phyloP scores from a whole-genome alignment of 2,329 filamentous ascomycete genomes.

The Kalmusia sp. region DNA sequence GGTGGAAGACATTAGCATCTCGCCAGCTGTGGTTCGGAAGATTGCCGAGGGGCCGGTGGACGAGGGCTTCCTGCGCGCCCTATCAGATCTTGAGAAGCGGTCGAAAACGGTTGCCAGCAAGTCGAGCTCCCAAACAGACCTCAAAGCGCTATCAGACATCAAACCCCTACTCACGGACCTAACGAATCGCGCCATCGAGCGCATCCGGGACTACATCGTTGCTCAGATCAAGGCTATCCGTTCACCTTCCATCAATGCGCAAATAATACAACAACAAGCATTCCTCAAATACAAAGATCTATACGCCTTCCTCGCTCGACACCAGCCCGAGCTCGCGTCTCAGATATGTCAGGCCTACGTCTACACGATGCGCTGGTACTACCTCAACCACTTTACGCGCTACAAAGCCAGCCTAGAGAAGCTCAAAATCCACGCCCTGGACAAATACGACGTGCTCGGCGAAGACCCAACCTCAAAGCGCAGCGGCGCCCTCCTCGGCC shows the following conservation, averaged over 20 bases:
- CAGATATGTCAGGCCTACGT: conserved; percentile 94
- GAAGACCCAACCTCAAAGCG: conserved; percentile 76
- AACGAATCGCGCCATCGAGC: conserved; percentile 86
- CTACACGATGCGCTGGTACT: conserved; percentile 99
- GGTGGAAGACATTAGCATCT: conserved; percentile 89
- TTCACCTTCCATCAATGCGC: conserved; percentile 95
- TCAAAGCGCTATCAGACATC: conserved; percentile 83
- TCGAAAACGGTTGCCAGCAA: conserved; percentile 75
- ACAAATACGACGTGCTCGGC: conserved; percentile 83
- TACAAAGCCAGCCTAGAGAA: conserved; percentile 86
- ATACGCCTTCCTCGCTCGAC: conserved; percentile 81
- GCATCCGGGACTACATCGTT: conserved; percentile 93
- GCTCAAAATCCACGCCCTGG: conserved; percentile 81
- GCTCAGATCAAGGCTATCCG: conserved; percentile 92
- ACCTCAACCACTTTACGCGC: conserved; percentile 85
- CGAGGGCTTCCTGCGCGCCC: conserved; percentile 82
- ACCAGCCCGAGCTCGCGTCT: conserved; percentile 82
- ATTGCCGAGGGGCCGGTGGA: conserved; percentile 91
- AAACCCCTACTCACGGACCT: conserved; percentile 85
- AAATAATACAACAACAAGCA: conserved; percentile 93
- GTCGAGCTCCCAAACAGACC: conserved; percentile 61
- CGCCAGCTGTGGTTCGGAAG: conserved; percentile 81
- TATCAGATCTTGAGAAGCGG: conserved; percentile 84
- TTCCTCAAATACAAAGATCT: conserved; percentile 89
- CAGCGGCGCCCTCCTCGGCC: conserved; percentile 49